Percentiles rank a stretch among this genome's conserved stretches.
Conservation (phyloP, 1,284 basidiomycete genomes). For the Pseudozyma pruni region DNA sequence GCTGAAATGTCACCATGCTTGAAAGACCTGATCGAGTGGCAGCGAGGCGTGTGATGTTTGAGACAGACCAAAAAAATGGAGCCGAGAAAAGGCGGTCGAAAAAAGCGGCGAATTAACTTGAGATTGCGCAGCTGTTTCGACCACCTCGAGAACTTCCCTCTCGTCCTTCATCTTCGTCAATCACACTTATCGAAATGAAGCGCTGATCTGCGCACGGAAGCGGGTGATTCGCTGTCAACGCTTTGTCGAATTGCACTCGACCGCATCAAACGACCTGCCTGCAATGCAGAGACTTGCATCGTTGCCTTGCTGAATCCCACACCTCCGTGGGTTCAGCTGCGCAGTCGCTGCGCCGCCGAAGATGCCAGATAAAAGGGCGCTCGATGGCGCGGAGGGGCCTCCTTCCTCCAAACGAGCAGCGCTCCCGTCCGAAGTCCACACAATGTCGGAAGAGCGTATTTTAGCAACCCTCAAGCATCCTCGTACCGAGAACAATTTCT, state of each 20-base stretch:
- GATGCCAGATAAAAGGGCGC: slow-evolving; percentile 36
- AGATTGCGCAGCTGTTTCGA: neutral
- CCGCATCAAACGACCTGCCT: too few species aligned
- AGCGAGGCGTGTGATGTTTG: neutral
- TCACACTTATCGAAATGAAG: slow-evolving; percentile 13
- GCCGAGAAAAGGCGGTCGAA: slow-evolving; percentile 2
- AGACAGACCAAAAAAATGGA: neutral
- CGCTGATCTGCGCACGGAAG: neutral
- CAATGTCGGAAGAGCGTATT: neutral
- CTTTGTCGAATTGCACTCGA: too few species aligned
- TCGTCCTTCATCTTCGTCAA: neutral
- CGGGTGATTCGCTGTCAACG: neutral
- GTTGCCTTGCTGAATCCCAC: slow-evolving; percentile 27
- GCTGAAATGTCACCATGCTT: slow-evolving; percentile 4
- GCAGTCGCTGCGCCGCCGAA: slow-evolving; percentile 1
- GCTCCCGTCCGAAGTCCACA: neutral
- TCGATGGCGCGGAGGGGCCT: neutral
- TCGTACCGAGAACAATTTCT: neutral
- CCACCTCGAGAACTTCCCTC: neutral
- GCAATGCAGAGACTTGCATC: slow-evolving; percentile 8
- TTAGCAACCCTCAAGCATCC: slow-evolving; percentile 31
- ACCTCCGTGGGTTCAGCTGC: slow-evolving; percentile 16
- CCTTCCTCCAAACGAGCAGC: slow-evolving; percentile 10
- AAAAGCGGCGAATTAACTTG: slow-evolving; percentile 5
- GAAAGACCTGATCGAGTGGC: neutral